Percentiles rank a stretch among this genome's conserved stretches.
Conservation (phyloP, 352 stramenopile genomes). For the Thraustochytrium striatum region DNA sequence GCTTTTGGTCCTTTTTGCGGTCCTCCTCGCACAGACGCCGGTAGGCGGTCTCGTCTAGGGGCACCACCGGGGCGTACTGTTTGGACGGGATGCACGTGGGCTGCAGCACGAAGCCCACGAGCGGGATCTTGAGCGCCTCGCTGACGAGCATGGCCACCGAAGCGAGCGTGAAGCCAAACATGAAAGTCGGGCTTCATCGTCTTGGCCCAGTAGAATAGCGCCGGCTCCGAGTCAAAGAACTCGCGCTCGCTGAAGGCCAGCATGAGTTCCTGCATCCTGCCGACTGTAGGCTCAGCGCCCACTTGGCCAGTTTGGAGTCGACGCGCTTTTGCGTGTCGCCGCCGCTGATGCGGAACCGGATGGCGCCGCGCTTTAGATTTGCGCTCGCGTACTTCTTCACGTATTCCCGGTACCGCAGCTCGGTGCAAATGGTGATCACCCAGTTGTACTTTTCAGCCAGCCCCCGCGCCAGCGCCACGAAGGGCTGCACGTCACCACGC, state of each 20-base stretch:
- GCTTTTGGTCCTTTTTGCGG: slow-evolving; percentile 11
- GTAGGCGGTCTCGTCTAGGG: slow-evolving; percentile 25
- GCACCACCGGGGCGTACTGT: slow-evolving; percentile 34
- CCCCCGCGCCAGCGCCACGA: slow-evolving; percentile 31
- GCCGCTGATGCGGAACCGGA: slow-evolving; percentile 33
- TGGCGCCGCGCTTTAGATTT: slow-evolving; percentile 10
- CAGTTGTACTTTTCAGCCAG: slow-evolving; percentile 46
- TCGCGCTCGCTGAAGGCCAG: slow-evolving; percentile 42
- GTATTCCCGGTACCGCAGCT: slow-evolving; percentile 47
- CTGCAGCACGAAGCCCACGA: slow-evolving; percentile 46
- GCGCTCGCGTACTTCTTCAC: slow-evolving; percentile 29
- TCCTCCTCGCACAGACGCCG: not conserved
- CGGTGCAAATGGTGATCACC: slow-evolving; percentile 47
- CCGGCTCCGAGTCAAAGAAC: slow-evolving; percentile 48
- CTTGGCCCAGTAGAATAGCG: slow-evolving; percentile 42
- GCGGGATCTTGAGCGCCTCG: slow-evolving; percentile 35
- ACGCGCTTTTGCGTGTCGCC: slow-evolving; percentile 48
- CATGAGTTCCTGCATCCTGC: slow-evolving; percentile 37
- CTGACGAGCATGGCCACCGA: slow-evolving; percentile 47
- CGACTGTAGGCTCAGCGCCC: slow-evolving; percentile 24
- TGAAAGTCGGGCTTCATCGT: slow-evolving; percentile 42
- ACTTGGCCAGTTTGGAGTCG: slow-evolving; percentile 16
- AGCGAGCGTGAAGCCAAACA: slow-evolving; percentile 48
- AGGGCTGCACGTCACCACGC: slow-evolving; percentile 48
- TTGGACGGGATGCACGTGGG: slow-evolving; percentile 32